These are phyloP conservation scores for Diplocarpon rosae DNA, from an alignment of 2,329 filamentous ascomycete genomes.

Conservation along the genomic window DNA sequence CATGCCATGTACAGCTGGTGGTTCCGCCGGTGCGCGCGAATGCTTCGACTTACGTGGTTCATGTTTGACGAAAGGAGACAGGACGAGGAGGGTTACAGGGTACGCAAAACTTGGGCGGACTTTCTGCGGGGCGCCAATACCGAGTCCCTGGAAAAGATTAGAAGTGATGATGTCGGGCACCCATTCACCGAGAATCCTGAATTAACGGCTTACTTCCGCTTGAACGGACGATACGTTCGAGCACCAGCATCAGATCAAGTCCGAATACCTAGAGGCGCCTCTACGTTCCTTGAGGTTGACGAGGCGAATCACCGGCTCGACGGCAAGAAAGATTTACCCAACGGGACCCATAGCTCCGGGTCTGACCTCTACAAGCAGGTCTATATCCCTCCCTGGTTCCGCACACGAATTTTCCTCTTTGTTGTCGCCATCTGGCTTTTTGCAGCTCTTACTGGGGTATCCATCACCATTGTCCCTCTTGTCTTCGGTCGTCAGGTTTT, in stretches of 20 bases:
- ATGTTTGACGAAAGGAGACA: constrained; percentile 73
- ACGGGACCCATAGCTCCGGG: constrained; percentile 45
- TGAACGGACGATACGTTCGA: constrained; percentile 73
- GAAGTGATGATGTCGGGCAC: constrained; percentile 10
- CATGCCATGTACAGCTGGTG: constrained; percentile 90
- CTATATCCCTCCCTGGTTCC: constrained; percentile 79
- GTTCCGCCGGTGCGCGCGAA: constrained; percentile 77
- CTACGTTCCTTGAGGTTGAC: constrained; percentile 69
- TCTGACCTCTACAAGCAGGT: constrained; percentile 45
- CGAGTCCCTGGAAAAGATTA: constrained; percentile 12
- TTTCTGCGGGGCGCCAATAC: constrained; percentile 35
- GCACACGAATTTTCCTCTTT: constrained; percentile 69
- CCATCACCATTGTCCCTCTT: constrained; percentile 76
- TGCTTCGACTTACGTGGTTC: constrained; percentile 78
- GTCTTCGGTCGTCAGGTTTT: constrained; percentile 75
- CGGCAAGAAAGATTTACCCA: constrained; percentile 39
- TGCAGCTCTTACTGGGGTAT: constrained; percentile 75
- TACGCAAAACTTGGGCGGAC: constrained; percentile 48
- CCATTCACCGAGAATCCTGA: constrained; percentile 38
- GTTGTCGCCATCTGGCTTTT: constrained; percentile 89
- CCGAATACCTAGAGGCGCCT: constrained; percentile 74
- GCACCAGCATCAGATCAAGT: constrained; percentile 94
- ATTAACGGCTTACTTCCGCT: constrained; percentile 42
- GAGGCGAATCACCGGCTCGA: constrained; percentile 56
- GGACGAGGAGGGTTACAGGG: constrained; percentile 69